Evolutionary conservation across 805 yeast species (phyloP), one percentile per base, ranked within the genome.

Genomic region (Pichia exigua): DNA sequence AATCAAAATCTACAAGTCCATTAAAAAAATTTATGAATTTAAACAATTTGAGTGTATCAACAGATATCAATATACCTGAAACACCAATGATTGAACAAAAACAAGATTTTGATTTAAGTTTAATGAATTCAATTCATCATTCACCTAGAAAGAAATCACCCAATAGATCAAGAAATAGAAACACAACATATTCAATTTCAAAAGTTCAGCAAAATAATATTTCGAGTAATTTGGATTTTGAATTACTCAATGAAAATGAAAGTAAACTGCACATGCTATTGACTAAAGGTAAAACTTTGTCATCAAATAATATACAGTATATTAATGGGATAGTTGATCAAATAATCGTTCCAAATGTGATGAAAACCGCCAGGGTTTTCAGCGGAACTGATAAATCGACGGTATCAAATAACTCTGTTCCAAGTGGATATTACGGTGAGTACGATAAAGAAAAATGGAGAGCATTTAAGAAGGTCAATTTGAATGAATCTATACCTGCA

Each of bases 371-470:
- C 1, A 41, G 49, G 11, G 45, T 57, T 59, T 13, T 61, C 60
- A 15, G 62, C 56, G n/a, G 56, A 59, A 50, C 50, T 44, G 57
- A 54, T 46, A 56, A 54, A 46, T 59, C 65, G 5, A 50, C 46
- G 9, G 26, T 47, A 10, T 56, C 64, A 21, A 50, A 56, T 60
- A 78, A 65, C 65, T 75, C 59, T 54, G 73, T 70, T 40, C 86
- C 87, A 0, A 73, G 81, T 42, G 79, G 74, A 13, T 81, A 79
- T 3, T 74, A 81, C 50, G 86, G 87, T 0, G 80, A 79, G 59
- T 82, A 82, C 60, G 87, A 82, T 59, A 68, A 76, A 58, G 87
- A 82, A 61, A 82, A 82, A 61, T 81, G 86, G 86, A 69, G 76
- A 51, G 76, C 79, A 0, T 69, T 81, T 54, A 73, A 74, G 47